A percentile compares a stretch with the other conserved stretches of the same genome.
These are phyloP conservation scores for Stagonosporopsis chrysanthemi DNA, from an alignment of 2,329 filamentous ascomycete species.

Conservation along the genomic window DNA sequence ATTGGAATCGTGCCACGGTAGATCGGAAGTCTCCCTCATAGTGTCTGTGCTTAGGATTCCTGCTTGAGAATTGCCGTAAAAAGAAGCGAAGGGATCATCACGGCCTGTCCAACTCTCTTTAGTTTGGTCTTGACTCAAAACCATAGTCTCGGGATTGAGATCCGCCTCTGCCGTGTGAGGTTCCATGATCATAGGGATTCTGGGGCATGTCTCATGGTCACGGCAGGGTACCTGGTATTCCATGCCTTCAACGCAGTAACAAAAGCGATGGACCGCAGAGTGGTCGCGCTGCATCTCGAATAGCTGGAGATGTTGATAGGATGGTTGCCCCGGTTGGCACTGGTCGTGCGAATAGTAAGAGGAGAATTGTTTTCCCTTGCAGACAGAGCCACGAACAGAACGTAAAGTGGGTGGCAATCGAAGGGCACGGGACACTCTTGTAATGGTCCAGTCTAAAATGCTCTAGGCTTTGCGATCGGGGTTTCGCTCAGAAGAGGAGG, in stretches of 20 bases:
- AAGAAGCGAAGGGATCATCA: too few relatives aligned
- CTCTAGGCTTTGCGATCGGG: not conserved
- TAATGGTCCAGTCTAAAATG: not conserved
- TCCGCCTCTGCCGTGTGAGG: not conserved
- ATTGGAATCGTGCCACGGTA: not conserved
- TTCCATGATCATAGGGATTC: not conserved
- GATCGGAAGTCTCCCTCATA: not conserved
- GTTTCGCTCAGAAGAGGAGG: not conserved
- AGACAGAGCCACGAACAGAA: not conserved
- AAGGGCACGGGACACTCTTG: not conserved
- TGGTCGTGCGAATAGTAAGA: not conserved
- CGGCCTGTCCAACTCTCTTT: not conserved
- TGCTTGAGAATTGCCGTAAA: too few relatives aligned
- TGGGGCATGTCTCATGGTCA: not conserved
- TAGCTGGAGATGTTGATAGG: too few relatives aligned
- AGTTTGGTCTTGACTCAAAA: not conserved
- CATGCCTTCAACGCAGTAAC: not conserved
- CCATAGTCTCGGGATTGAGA: not conserved
- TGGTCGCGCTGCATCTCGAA: not conserved
- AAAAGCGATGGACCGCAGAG: too few relatives aligned
- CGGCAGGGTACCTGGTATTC: not conserved
- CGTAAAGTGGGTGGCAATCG: not conserved
- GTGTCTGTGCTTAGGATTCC: too few relatives aligned
- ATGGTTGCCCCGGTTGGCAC: too few relatives aligned
- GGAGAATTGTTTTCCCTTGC: not conserved